Base-by-base conservation (phyloP, 1,284 basidiomycete genomes). In the Pyrrhoderma noxium region DNA sequence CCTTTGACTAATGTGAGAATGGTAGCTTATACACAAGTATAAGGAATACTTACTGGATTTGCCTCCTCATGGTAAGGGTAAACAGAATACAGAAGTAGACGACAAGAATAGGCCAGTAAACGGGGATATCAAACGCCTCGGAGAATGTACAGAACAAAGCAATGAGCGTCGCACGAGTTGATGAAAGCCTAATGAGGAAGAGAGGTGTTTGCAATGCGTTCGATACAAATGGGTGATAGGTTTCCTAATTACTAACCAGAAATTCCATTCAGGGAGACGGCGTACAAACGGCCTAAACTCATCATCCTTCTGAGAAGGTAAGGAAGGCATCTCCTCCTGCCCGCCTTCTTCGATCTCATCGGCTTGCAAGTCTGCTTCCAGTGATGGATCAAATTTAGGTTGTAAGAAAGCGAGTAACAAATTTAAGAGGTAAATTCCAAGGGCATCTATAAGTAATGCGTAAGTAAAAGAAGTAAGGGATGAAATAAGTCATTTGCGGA, bases 211-310 rank as follows among this genome's bases (percentile, higher is more conserved):
- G n/a, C n/a, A n/a, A n/a, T n/a, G n/a, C n/a, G n/a, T n/a, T n/a
- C n/a, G n/a, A n/a, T n/a, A n/a, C n/a, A n/a, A n/a, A n/a, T n/a
- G n/a, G n/a, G n/a, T n/a, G n/a, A n/a, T n/a, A n/a, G n/a, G n/a
- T n/a, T n/a, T n/a, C n/a, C n/a, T n/a, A n/a, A 31, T 5, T 31
- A 31, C 81, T 61, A 60, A 94, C 94, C 93, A 89, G 65, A 93
- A 93, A 65, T 95, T 90, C 89, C 93, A 95, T 69, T 95, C 92
- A 35, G 96, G 96, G 56, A 99, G 73, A 49, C 96, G 75, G 54
- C 96, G 76, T 57, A 99, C 95, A 67, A 99, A 99, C 1, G 96
- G 96, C 52, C 92, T 75, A 71, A 97, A 96, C 64, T 97, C 95
- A 58, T 95, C 93, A 61, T 92, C 86, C 60, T 79, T 77, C 59